A percentile compares a stretch with the other conserved stretches of the same genome.
Evolutionary conservation across 2,329 filamentous ascomycete genomes (phyloP).

Genomic region (Alternaria rosae): DNA sequence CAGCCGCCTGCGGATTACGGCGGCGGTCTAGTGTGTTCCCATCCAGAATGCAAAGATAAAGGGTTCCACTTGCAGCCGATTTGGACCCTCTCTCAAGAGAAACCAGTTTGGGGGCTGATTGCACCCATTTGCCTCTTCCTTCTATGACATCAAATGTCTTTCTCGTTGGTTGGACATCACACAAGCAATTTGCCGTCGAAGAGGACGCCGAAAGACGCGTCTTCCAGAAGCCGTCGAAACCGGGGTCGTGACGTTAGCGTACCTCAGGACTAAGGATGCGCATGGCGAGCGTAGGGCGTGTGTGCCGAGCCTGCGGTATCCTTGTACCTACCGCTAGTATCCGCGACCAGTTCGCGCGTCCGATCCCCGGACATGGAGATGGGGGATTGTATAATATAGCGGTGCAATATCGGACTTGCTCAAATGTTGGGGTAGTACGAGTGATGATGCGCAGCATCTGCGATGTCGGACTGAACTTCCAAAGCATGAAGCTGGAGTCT

Average conservation of each 20-base stretch:
- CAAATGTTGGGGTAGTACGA: neutral
- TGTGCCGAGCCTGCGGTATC: constrained; percentile 32
- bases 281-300: constrained; percentile 24
- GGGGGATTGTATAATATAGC: neutral
- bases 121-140: constrained; percentile 2
- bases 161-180: neutral
- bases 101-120: neutral
- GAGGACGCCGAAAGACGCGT: constrained; percentile 10
- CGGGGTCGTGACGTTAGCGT: constrained; percentile 18
- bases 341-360: constrained; percentile 17
- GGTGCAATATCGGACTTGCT: constrained; percentile 9
- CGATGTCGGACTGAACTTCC: constrained; percentile 3
- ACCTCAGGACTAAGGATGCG: constrained; percentile 8
- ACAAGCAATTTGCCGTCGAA: neutral
- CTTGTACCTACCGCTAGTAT: constrained; percentile 32
- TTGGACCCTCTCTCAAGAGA: constrained; percentile 5
- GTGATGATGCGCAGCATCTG: neutral
- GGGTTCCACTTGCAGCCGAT: constrained; percentile 13
- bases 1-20: constrained; percentile 20
- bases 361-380: neutral
- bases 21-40: constrained; percentile 12
- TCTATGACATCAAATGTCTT: neutral
- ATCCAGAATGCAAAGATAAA: constrained; percentile 24
- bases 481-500: neutral
- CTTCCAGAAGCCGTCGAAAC: constrained; percentile 14